phyloP scores from a whole-genome alignment of 2,329 filamentous ascomycete species.

The Penicillium vulpinum region DNA sequence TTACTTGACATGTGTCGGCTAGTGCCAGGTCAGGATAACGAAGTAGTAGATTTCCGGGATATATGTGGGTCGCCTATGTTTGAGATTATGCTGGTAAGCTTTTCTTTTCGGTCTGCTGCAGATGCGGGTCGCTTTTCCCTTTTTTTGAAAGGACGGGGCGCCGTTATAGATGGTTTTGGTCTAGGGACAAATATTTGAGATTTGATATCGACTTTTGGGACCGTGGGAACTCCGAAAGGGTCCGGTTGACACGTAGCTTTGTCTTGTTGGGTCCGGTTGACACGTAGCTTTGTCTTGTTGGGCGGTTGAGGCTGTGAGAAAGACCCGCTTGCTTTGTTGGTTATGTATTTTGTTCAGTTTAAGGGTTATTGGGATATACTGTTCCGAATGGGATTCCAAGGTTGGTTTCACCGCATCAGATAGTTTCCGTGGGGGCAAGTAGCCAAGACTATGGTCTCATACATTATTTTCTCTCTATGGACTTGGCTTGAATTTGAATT shows the following conservation, averaged over 20 bases:
- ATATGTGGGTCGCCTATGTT: neutral
- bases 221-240: neutral
- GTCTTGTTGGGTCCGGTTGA: neutral
- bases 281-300: neutral
- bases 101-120: neutral
- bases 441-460: neutral
- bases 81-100: neutral
- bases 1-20: neutral
- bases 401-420: neutral
- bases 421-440: neutral
- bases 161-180: neutral
- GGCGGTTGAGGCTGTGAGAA: neutral
- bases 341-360: neutral
- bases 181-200: neutral
- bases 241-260: neutral
- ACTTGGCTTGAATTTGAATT: neutral
- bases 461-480: neutral
- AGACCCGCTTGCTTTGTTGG: neutral
- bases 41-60: neutral
- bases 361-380: neutral
- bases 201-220: neutral
- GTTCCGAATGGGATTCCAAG: neutral
- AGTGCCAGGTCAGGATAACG: neutral
- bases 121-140: neutral
- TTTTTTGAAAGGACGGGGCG: neutral